These are phyloP conservation scores for Pythium myriotylum DNA, from an alignment of 352 stramenopile species.

Conservation along the genomic window DNA sequence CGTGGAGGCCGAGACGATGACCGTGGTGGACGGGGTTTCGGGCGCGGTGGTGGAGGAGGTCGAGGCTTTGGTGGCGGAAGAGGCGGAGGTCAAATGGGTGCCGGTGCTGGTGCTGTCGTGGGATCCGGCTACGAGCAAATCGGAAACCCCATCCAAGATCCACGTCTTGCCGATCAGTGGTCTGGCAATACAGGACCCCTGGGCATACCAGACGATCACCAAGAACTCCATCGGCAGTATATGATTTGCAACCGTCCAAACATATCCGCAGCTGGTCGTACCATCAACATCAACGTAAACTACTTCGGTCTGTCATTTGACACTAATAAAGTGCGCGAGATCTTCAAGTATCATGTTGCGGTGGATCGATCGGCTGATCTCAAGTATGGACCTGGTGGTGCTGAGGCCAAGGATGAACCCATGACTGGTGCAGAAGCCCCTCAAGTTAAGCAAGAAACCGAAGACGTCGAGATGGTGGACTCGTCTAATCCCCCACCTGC, in stretches of 20 bases:
- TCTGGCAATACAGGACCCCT: constrained; percentile 35
- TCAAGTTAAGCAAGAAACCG: constrained; percentile 31
- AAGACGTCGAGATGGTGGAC: constrained; percentile 54
- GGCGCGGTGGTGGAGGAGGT: constrained; percentile 35
- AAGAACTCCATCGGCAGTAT: constrained; percentile 41
- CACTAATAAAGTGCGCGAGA: constrained; percentile 35
- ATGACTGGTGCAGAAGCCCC: constrained; percentile 32
- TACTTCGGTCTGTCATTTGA: constrained; percentile 70
- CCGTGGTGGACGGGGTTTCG: constrained; percentile 32
- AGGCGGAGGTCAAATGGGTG: constrained; percentile 35
- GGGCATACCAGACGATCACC: constrained; percentile 46
- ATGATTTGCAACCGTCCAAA: constrained; percentile 53
- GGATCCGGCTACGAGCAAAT: constrained; percentile 61
- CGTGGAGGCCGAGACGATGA: constrained; percentile 30
- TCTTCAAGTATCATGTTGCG: constrained; percentile 79
- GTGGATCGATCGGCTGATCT: constrained; percentile 52
- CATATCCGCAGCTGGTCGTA: constrained; percentile 35
- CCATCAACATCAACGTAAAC: constrained; percentile 54
- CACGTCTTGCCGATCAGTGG: constrained; percentile 55
- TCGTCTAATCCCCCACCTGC: constrained; percentile 14
- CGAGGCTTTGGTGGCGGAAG: constrained; percentile 30
- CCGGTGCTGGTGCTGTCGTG: constrained; percentile 39
- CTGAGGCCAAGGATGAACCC: constrained; percentile 37
- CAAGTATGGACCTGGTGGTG: constrained; percentile 55
- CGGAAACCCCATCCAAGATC: constrained; percentile 50